Evolutionary conservation across 169 alveolate genomes (phyloP).

Genomic region (Cyclospora cayetanensis): DNA sequence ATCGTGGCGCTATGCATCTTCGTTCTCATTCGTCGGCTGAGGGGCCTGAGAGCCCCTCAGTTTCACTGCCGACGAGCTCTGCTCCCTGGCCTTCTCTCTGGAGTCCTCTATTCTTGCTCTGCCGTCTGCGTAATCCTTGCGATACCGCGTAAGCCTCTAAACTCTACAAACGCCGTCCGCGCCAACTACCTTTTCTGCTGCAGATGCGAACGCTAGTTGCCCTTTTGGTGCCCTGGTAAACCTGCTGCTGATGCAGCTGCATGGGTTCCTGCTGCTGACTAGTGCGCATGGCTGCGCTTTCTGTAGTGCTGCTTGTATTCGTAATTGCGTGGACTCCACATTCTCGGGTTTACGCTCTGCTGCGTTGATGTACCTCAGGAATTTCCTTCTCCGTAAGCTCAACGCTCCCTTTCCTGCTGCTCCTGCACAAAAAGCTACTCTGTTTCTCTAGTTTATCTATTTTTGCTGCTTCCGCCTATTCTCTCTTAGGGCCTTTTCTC

Average conservation of each 20-base stretch:
- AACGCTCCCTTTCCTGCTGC: neutral
- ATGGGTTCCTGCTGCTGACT: neutral
- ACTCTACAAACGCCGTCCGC: neutral
- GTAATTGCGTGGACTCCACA: too few species aligned
- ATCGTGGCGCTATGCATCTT: neutral
- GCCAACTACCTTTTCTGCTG: neutral
- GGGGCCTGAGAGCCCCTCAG: neutral
- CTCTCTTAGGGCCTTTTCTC: neutral
- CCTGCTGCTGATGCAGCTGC: neutral
- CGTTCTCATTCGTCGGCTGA: neutral
- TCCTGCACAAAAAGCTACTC: too few species aligned
- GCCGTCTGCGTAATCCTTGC: constrained; percentile 13
- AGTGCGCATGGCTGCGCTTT: neutral
- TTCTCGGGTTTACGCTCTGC: too few species aligned
- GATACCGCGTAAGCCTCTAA: neutral
- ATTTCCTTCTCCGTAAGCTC: neutral
- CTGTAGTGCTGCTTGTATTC: neutral
- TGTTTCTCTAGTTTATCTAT: too few species aligned
- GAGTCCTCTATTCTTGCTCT: neutral
- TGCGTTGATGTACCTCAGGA: neutral
- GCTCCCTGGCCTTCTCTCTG: constrained; percentile 10
- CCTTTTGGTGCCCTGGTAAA: neutral
- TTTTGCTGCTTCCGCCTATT: neutral
- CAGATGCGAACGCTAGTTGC: neutral
- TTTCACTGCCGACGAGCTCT: constrained; percentile 1